Evolutionary conservation across 352 stramenopile species (phyloP).

Genomic region (Phytophthora litchii): DNA sequence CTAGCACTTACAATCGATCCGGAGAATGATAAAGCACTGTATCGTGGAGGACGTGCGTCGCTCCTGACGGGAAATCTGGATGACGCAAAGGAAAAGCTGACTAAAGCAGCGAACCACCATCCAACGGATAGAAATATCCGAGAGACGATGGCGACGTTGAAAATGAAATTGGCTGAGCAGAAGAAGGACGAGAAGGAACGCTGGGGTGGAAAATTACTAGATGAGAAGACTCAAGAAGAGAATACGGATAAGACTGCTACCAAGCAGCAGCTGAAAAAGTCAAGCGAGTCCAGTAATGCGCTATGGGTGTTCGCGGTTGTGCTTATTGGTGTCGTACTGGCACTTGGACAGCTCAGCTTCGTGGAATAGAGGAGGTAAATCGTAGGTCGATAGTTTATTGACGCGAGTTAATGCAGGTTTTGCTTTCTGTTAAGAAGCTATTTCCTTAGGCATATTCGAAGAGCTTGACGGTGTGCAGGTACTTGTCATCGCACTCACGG

Average conservation of each 20-base stretch:
- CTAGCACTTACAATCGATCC: slow-evolving; percentile 75
- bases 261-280: slow-evolving; percentile 21
- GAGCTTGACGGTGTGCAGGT: slow-evolving; percentile 78
- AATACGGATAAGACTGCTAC: background rate
- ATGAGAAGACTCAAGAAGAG: slow-evolving; percentile 27
- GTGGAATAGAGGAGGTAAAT: slow-evolving; percentile 24
- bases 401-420: slow-evolving; percentile 11
- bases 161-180: slow-evolving; percentile 52
- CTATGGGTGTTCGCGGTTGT: slow-evolving; percentile 53
- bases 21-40: slow-evolving; percentile 85
- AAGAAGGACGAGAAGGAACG: slow-evolving; percentile 73
- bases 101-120: slow-evolving; percentile 57
- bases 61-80: slow-evolving; percentile 65
- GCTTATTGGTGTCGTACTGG: slow-evolving; percentile 38
- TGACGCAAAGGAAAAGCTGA: slow-evolving; percentile 65
- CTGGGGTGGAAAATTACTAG: slow-evolving; percentile 67
- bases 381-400: slow-evolving; percentile 23
- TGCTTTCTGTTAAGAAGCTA: background rate
- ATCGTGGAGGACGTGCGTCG: slow-evolving; percentile 70
- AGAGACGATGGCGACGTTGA: slow-evolving; percentile 55
- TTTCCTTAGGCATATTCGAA: slow-evolving; percentile 66
- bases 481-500: slow-evolving; percentile 85
- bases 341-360: slow-evolving; percentile 42
- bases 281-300: slow-evolving; percentile 19
- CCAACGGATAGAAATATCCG: slow-evolving; percentile 78